Conservation (phyloP, 305 asterid genomes). For the Caryopteris hybrid region DNA sequence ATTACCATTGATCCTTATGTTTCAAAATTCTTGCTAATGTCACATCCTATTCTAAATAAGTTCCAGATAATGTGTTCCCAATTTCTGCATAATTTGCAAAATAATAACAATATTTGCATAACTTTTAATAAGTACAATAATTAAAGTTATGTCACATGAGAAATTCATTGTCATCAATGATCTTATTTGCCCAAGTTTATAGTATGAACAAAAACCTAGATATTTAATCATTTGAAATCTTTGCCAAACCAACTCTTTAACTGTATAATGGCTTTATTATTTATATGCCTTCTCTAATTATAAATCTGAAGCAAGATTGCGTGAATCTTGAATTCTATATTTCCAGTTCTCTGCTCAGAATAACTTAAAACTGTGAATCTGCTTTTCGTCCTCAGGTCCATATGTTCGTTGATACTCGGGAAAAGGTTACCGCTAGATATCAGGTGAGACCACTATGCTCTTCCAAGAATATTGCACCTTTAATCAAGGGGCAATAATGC, state of each 20-base stretch:
- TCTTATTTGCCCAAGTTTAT: no score
- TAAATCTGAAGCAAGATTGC: neutral
- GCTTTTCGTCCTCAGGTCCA: constrained; percentile 54
- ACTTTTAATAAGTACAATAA: no score
- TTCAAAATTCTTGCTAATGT: no score
- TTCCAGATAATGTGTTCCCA: neutral
- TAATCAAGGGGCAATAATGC: neutral
- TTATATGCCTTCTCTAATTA: neutral
- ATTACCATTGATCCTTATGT: neutral
- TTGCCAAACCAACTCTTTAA: neutral
- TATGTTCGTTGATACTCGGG: constrained; percentile 78
- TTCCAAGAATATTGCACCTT: neutral
- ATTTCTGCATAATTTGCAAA: neutral
- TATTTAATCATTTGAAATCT: neutral
- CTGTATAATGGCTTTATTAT: neutral
- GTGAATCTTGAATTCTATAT: neutral
- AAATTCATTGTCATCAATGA: no score
- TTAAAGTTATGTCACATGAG: no score
- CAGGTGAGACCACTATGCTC: constrained; percentile 51
- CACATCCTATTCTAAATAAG: neutral
- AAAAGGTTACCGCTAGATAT: constrained; percentile 95
- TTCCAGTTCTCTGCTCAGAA: neutral
- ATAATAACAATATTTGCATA: neutral
- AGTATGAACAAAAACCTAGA: no score
- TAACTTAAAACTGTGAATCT: neutral